Conservation (phyloP, 1,139 yeast genomes). For the Candida sp. region DNA sequence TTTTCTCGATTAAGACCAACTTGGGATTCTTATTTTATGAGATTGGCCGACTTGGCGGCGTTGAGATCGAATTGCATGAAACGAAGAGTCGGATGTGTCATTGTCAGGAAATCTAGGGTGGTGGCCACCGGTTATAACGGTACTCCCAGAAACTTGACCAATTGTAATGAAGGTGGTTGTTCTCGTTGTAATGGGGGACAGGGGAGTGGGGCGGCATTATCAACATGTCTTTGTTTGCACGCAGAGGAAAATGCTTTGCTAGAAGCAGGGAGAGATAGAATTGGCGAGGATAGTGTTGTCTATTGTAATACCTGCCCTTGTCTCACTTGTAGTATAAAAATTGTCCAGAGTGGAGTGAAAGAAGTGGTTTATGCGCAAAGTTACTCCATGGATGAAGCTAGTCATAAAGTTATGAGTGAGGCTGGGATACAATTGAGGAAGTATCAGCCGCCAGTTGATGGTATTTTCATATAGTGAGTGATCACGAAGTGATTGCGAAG, state of each 20-base stretch:
- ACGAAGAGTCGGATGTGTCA: slow-evolving; percentile 92
- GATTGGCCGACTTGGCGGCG: slow-evolving; percentile 90
- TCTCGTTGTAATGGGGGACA: slow-evolving; percentile 72
- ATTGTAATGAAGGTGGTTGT: slow-evolving; percentile 97
- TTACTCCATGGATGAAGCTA: slow-evolving; percentile 83
- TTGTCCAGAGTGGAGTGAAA: slow-evolving; percentile 85
- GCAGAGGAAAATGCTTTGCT: slow-evolving; percentile 96
- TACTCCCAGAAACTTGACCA: slow-evolving; percentile 82
- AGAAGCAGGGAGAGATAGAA: slow-evolving; percentile 90
- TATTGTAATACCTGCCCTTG: slow-evolving; percentile 99
- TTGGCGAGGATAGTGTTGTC: slow-evolving; percentile 53
- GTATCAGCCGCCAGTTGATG: slow-evolving; percentile 58
- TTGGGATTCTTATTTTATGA: slow-evolving; percentile 97
- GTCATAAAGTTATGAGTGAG: slow-evolving; percentile 65
- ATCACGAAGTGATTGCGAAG: no score
- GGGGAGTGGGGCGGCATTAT: slow-evolving; percentile 59
- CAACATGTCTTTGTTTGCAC: slow-evolving; percentile 89
- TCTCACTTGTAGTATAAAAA: slow-evolving; percentile 90
- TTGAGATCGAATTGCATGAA: slow-evolving; percentile 95
- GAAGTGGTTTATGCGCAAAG: slow-evolving; percentile 95
- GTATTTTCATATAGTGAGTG: slow-evolving; percentile 30
- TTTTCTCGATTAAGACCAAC: slow-evolving; percentile 75
- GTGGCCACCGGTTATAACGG: slow-evolving; percentile 98
- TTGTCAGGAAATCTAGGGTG: slow-evolving; percentile 81
- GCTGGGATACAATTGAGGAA: slow-evolving; percentile 79